Evolutionary conservation across 495 filamentous ascomycete species (phyloP).

Genomic region (Recurvomyces mirabilis): DNA sequence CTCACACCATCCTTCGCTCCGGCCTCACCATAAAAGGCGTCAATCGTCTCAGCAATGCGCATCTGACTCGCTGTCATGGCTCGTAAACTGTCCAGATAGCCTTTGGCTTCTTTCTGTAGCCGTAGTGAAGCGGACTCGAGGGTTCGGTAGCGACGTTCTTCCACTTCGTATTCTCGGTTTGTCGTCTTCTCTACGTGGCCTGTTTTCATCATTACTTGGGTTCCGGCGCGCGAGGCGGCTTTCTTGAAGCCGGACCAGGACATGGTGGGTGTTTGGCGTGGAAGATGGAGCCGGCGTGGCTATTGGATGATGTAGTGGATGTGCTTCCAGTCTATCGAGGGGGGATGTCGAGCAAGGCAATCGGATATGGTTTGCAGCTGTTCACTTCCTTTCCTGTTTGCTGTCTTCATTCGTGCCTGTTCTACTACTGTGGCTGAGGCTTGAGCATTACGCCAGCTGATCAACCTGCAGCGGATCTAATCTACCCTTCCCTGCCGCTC

Average conservation of each 20-base stretch:
- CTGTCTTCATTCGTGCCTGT: no score
- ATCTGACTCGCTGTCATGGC: constrained; percentile 99
- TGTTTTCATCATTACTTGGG: constrained; percentile 99
- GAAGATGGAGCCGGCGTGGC: background rate
- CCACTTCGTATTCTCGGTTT: constrained; percentile 96
- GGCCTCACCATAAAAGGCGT: constrained; percentile 96
- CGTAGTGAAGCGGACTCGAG: constrained; percentile 89
- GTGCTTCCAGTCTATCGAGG: no score
- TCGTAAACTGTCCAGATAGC: constrained; percentile 88
- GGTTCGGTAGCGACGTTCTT: constrained; percentile 91
- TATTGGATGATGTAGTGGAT: no score
- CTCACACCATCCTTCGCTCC: constrained; percentile 90
- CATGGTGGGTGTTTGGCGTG: constrained; percentile 35
- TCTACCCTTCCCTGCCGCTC: background rate
- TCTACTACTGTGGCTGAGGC: no score
- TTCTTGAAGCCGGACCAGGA: constrained; percentile 64
- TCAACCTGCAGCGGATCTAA: background rate
- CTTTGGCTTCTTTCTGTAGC: constrained; percentile 93
- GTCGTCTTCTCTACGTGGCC: constrained; percentile 97
- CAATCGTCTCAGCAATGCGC: constrained; percentile 98
- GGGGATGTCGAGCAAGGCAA: no score
- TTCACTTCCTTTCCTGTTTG: no score
- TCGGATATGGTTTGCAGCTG: no score
- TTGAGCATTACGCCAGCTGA: no score
- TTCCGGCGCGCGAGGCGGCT: constrained; percentile 72